These are phyloP conservation scores for Achlya hypogyna DNA, from an alignment of 352 stramenopile species.

Conservation along the genomic window DNA sequence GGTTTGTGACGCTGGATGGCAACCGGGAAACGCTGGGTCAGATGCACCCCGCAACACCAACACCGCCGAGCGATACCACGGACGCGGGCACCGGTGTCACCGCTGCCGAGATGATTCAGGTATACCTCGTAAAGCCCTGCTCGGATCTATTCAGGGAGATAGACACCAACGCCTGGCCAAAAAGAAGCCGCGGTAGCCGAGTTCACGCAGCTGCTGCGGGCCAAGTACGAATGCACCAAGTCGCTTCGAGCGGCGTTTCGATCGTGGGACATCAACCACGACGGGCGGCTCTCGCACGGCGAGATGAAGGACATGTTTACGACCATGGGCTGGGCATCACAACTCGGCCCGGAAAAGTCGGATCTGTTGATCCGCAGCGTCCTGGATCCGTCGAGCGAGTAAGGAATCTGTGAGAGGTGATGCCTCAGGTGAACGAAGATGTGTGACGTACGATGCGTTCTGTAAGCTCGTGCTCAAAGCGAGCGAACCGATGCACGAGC, in stretches of 20 bases:
- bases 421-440: background rate
- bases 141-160: too few species aligned
- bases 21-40: background rate
- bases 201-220: background rate
- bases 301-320: slow-evolving; percentile 16
- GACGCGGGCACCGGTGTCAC: too few species aligned
- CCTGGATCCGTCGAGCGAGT: background rate
- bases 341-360: background rate
- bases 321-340: slow-evolving; percentile 10
- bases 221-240: slow-evolving; percentile 1
- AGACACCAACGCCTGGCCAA: background rate
- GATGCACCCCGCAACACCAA: background rate
- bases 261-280: slow-evolving; percentile 18
- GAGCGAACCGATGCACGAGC: background rate
- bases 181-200: background rate
- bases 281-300: slow-evolving; percentile 4
- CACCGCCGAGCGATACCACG: too few species aligned
- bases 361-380: background rate
- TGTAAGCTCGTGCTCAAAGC: background rate
- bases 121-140: too few species aligned
- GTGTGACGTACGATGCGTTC: background rate
- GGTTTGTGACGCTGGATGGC: too few species aligned
- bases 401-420: background rate
- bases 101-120: too few species aligned
- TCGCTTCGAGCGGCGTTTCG: slow-evolving; percentile 8